Evolutionary conservation across 139 green algal genomes (phyloP), one percentile per base, ranked within the genome.

Genomic region (Pleodorina starrii): DNA sequence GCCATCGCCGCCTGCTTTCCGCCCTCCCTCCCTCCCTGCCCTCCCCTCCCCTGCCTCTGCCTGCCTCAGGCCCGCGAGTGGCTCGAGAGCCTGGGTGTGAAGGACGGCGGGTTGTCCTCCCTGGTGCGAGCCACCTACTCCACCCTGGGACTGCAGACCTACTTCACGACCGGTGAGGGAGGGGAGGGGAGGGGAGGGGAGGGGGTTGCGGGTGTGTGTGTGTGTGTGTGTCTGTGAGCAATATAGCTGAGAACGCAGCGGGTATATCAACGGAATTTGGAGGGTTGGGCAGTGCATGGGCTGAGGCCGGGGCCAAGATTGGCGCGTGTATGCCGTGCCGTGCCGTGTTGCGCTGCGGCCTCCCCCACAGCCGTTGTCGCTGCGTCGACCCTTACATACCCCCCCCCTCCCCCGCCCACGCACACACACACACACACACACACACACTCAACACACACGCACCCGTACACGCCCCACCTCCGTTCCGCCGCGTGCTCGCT

Each of bases 101-200:
- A 51, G 51, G 95, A 99, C 88, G 96, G 97, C 27, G 97, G 98
- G 51, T 92, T 99, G 78, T 78, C 84, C 10, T 90, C 87, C 19
- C 92, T 98, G 40, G 90, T 97, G 43, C 66, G 83, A 23, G 90
- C 96, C 38, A 96, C 96, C 10, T 99, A 99, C 92, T 90, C 85
- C 32, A 94, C 97, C 59, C 95, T 99, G 40, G 97, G 97, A 9
- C 94, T 99, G 88, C 92, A 95, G 27, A 99, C 98, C 1, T 99
- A 99, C 95, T 99, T 99, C 95, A 99, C 98, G 2, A 97, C 95
- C 12, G 96, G 95, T 96, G 40, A 6, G 86, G 17, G 14, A 36
- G 50, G 5, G 51, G 5, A 17, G 27, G 46, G n/a, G n/a, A n/a
- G 19, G 57, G 57, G 12, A 9, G 57, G 57, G 19, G 23, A 68